Base-by-base conservation (phyloP, 257 asterid genomes). In the Paraleonurus japonicus region DNA sequence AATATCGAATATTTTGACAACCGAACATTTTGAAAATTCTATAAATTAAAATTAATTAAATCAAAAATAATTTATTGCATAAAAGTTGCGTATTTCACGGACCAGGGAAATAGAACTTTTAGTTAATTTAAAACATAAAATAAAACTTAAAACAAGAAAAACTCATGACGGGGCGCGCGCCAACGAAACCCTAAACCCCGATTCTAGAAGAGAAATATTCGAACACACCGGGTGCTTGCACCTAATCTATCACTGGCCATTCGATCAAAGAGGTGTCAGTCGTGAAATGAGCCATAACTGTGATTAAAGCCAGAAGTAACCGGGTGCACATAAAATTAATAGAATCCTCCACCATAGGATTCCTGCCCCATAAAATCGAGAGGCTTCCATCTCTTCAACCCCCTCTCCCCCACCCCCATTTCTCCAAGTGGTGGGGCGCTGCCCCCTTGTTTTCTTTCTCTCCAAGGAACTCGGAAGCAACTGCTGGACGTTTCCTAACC, bases 391-490 rank as follows among this genome's bases (percentile, higher is more conserved):
- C 37, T 3, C 70, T 28, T 5, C 73, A 2, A 9, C 19, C 65
- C 17, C 47, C 16, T 53, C 27, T n/a, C 39, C 7, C 39, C 1
- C 39, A 1, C 68, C 12, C 11, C 70, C n/a, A n/a, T n/a, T n/a
- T 27, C 35, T 17, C 60, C 26, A 28, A 11, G 61, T 61, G 67
- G 75, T 76, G 75, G 76, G 77, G 62, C 17, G 65, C 67, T 73
- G 12, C 69, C 53, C 64, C 53, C 53, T 58, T 23, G 4, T n/a
- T 61, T 76, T 81, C 80, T 76, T 72, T 66, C 64, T 74, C 84
- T 67, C 89, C 93, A 65, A 83, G 81, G 43, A 81, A 75, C 58
- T 76, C 76, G 83, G 81, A 79, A 53, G 19, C 51, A 13, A 45
- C 74, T 47, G 43, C 80, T 53, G 33, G 33, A 20, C 71, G 64